A percentile compares a stretch with the other conserved stretches of the same genome.
phyloP scores from a whole-genome alignment of 1,284 basidiomycete genomes.

The Leccinum variabile region DNA sequence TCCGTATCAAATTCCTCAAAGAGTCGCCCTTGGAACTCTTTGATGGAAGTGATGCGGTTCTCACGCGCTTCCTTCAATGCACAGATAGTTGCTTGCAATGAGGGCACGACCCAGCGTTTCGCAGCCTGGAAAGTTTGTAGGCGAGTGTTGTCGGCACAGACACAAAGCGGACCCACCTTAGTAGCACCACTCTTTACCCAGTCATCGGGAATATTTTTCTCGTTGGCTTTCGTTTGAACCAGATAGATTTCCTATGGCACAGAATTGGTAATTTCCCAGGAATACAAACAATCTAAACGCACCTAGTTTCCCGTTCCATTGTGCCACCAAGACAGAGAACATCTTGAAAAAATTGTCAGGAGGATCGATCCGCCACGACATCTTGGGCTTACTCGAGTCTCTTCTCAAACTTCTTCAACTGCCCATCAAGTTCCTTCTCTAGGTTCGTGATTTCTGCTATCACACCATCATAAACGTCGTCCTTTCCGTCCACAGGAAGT shows the following conservation, averaged over 20 bases:
- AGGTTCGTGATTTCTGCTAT: slow-evolving; percentile 66
- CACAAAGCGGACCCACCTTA: slow-evolving; percentile 52
- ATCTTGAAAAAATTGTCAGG: slow-evolving; percentile 35
- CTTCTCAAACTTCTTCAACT: slow-evolving; percentile 62
- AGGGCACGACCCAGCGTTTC: slow-evolving; percentile 75
- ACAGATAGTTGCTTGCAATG: slow-evolving; percentile 70
- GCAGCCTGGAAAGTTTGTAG: slow-evolving; percentile 50
- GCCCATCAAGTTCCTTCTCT: slow-evolving; percentile 69
- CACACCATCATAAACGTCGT: slow-evolving; percentile 79
- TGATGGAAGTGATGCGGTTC: slow-evolving; percentile 75
- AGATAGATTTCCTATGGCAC: slow-evolving; percentile 79
- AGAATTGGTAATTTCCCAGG: slow-evolving; percentile 3
- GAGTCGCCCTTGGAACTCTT: slow-evolving; percentile 79
- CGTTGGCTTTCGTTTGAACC: slow-evolving; percentile 64
- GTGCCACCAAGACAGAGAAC: slow-evolving; percentile 77
- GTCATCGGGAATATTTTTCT: slow-evolving; percentile 70
- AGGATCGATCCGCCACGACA: slow-evolving; percentile 11
- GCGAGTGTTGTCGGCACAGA: not conserved
- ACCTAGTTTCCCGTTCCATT: slow-evolving; percentile 82
- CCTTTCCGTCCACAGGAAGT: slow-evolving; percentile 78
- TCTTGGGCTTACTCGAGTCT: slow-evolving; percentile 50
- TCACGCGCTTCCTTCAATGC: slow-evolving; percentile 91
- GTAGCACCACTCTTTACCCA: slow-evolving; percentile 86
- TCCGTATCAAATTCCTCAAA: slow-evolving; percentile 87
- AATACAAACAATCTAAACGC: slow-evolving; percentile 5